Conservation (phyloP, 2,329 filamentous ascomycete genomes). For the Penicillium sp. region DNA sequence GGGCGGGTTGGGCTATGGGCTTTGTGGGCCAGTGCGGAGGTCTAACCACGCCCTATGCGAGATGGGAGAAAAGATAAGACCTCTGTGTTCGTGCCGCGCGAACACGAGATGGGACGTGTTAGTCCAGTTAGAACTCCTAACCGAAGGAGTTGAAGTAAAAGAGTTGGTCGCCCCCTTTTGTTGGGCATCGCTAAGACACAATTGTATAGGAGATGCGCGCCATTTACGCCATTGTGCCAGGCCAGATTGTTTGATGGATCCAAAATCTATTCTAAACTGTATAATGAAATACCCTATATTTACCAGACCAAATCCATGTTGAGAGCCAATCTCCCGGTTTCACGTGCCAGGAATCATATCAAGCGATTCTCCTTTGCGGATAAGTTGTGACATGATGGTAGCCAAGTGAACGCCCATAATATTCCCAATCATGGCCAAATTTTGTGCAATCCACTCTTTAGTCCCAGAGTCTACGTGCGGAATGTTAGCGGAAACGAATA, state of each 20-base stretch:
- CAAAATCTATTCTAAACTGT: background rate
- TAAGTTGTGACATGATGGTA: background rate
- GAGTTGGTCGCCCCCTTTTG: background rate
- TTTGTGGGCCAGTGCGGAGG: too few species aligned
- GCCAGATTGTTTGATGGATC: background rate
- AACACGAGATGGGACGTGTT: background rate
- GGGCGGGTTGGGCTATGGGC: too few species aligned
- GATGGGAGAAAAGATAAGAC: background rate
- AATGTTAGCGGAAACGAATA: conserved; percentile 17
- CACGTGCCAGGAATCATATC: background rate
- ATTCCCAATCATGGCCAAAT: background rate
- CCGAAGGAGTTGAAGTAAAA: background rate
- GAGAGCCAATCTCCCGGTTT: background rate
- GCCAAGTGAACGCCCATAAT: background rate
- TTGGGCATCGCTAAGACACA: background rate
- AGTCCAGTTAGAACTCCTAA: background rate
- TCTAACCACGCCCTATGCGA: background rate
- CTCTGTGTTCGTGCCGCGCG: background rate
- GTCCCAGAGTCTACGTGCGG: background rate
- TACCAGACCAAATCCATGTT: background rate
- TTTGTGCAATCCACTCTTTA: background rate
- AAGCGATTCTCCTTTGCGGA: background rate
- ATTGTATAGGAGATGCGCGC: background rate
- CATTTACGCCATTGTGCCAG: background rate
- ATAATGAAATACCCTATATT: background rate